phyloP scores from a whole-genome alignment of 176 grass and related monocot genomes.

The Musa troglodytarum region DNA sequence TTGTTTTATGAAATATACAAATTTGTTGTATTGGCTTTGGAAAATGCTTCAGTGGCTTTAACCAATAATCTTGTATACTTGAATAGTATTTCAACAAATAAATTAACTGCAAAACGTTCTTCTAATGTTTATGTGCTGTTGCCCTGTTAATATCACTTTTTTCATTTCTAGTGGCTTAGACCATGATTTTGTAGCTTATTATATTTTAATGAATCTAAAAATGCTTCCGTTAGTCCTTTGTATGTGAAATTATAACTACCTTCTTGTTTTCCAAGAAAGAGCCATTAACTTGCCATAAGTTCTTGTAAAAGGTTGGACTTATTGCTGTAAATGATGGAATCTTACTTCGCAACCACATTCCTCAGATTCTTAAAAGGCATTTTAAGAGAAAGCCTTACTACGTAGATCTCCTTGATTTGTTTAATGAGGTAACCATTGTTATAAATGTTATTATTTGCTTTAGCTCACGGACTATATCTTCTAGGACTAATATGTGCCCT shows the following conservation, averaged over 20 bases:
- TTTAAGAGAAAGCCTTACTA: conserved; percentile 91
- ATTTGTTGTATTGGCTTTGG: no score
- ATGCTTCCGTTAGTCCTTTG: background rate
- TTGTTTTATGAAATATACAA: no score
- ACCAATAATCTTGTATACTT: no score
- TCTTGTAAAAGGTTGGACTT: conserved; percentile 74
- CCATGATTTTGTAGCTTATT: no score
- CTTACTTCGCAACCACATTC: conserved; percentile 90
- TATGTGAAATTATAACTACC: background rate
- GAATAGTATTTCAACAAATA: no score
- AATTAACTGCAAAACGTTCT: no score
- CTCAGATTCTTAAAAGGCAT: conserved; percentile 69
- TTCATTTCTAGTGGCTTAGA: no score
- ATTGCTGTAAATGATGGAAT: conserved; percentile 97
- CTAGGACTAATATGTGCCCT: conserved; percentile 15
- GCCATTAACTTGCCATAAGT: background rate
- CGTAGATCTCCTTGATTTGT: conserved; percentile 88
- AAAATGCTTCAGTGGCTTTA: no score
- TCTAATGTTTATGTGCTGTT: no score
- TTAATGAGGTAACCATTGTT: conserved; percentile 74
- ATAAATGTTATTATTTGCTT: background rate
- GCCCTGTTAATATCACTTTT: no score
- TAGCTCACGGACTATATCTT: background rate
- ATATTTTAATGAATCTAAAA: background rate
- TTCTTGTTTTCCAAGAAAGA: background rate